A percentile compares a stretch with the other conserved stretches of the same genome.
Evolutionary conservation across 2,329 filamentous ascomycete species (phyloP).

Genomic region (Diaporthe caulivora): DNA sequence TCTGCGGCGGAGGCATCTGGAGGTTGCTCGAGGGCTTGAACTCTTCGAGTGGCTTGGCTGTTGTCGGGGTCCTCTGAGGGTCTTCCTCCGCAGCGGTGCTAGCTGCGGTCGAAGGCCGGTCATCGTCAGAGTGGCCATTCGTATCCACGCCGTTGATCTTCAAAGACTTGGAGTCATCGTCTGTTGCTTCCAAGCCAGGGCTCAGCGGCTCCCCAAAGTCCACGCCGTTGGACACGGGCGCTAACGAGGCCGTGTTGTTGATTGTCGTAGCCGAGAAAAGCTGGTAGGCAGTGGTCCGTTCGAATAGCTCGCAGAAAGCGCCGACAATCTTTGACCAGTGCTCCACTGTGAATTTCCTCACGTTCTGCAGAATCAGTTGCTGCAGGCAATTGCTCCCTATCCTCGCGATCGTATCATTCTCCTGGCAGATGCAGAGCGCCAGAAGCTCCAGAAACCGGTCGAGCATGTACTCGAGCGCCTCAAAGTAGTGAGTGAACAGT

Average conservation of each 20-base stretch:
- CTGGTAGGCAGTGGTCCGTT: constrained; percentile 93
- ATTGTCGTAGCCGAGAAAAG: constrained; percentile 86
- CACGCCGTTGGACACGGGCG: constrained; percentile 66
- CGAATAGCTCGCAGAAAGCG: constrained; percentile 95
- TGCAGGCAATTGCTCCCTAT: constrained; percentile 99
- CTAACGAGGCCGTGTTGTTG: constrained; percentile 64
- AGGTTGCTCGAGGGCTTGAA: constrained; percentile 83
- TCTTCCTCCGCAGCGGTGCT: constrained; percentile 51
- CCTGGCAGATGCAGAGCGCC: constrained; percentile 96
- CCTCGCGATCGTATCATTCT: constrained; percentile 97
- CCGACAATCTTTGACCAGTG: constrained; percentile 97
- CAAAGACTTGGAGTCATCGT: constrained; percentile 67
- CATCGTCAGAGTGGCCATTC: constrained; percentile 52
- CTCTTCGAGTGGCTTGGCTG: constrained; percentile 75
- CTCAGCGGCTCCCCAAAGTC: constrained; percentile 61
- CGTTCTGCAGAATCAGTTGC: constrained; percentile 95
- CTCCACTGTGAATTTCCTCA: constrained; percentile 85
- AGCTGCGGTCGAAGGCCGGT: constrained; percentile 45
- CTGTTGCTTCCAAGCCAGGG: constrained; percentile 53
- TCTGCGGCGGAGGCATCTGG: constrained; percentile 90
- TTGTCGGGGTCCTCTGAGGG: constrained; percentile 48
- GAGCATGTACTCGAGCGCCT: constrained; percentile 96
- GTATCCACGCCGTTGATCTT: constrained; percentile 70
- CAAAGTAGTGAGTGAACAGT: constrained; percentile 98
- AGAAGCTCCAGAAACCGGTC: constrained; percentile 96